Evolutionary conservation across 257 asterid genomes (phyloP).

Genomic region (Solanum chilense): DNA sequence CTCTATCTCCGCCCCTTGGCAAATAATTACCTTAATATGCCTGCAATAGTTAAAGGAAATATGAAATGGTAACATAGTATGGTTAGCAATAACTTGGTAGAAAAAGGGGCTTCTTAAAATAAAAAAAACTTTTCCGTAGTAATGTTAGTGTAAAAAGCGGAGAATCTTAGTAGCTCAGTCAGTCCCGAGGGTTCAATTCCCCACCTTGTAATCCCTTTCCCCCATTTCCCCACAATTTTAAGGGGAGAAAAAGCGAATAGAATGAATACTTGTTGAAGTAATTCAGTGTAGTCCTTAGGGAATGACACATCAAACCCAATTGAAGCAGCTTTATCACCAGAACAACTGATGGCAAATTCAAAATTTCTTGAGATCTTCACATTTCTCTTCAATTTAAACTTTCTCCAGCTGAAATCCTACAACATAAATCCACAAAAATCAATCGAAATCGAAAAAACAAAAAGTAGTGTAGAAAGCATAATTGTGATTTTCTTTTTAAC

Average conservation of each 20-base stretch:
- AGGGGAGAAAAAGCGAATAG: neutral
- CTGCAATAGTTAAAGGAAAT: neutral
- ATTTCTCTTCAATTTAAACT: constrained; percentile 12
- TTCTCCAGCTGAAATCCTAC: constrained; percentile 26
- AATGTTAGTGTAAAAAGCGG: neutral
- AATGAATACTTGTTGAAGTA: constrained; percentile 50
- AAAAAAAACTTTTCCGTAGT: no score
- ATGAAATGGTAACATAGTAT: neutral
- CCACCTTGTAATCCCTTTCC: neutral
- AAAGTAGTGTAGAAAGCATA: neutral
- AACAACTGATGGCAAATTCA: constrained; percentile 18
- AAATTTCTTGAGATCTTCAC: constrained; percentile 17
- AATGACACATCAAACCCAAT: constrained; percentile 42
- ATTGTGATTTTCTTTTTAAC: neutral
- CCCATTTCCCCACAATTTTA: neutral
- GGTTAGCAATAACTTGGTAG: neutral
- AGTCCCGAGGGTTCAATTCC: rapidly evolving
- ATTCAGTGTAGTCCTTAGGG: constrained; percentile 66
- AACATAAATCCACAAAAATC: neutral
- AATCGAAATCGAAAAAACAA: neutral
- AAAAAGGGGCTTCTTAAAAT: neutral
- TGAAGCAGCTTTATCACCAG: constrained; percentile 24
- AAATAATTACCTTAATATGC: neutral
- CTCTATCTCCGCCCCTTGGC: neutral
- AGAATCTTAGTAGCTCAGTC: neutral